phyloP scores from a whole-genome alignment of 1,284 basidiomycete genomes.

The Volvariella volvacea region DNA sequence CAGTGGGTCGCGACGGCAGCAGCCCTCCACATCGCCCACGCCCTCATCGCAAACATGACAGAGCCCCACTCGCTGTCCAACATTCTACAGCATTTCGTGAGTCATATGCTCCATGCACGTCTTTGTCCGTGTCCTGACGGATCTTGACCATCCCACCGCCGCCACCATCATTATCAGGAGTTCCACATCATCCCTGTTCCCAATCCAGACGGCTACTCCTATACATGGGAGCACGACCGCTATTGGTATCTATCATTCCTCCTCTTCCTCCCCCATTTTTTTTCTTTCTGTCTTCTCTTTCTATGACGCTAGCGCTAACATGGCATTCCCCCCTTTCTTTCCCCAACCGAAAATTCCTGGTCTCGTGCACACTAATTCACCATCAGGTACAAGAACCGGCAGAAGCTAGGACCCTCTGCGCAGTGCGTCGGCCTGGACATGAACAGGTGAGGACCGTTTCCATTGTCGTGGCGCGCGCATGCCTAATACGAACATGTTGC shows the following conservation, averaged over 20 bases:
- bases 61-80: constrained; percentile 38
- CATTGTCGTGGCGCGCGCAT: neutral
- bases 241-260: too few species aligned
- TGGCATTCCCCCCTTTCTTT: too few species aligned
- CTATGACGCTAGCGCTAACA: too few species aligned
- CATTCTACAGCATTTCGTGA: constrained; percentile 52
- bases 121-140: constrained; percentile 4
- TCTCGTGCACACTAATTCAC: too few species aligned
- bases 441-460: constrained; percentile 44
- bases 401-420: constrained; percentile 40
- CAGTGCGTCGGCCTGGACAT: constrained; percentile 73
- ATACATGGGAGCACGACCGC: constrained; percentile 61
- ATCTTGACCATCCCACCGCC: neutral
- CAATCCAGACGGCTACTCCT: constrained; percentile 82
- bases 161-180: constrained; percentile 29
- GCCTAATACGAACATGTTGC: neutral
- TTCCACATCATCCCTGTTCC: constrained; percentile 76
- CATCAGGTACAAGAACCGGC: constrained; percentile 78
- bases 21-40: constrained; percentile 68
- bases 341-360: too few species aligned
- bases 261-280: too few species aligned
- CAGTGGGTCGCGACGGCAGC: constrained; percentile 81
- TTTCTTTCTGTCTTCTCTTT: constrained; percentile 3
- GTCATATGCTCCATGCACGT: constrained; percentile 14
- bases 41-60: constrained; percentile 46